A percentile compares a stretch with the other conserved stretches of the same genome.
phyloP scores from a whole-genome alignment of 2,329 filamentous ascomycete genomes.

The Cladosporium colombiae region DNA sequence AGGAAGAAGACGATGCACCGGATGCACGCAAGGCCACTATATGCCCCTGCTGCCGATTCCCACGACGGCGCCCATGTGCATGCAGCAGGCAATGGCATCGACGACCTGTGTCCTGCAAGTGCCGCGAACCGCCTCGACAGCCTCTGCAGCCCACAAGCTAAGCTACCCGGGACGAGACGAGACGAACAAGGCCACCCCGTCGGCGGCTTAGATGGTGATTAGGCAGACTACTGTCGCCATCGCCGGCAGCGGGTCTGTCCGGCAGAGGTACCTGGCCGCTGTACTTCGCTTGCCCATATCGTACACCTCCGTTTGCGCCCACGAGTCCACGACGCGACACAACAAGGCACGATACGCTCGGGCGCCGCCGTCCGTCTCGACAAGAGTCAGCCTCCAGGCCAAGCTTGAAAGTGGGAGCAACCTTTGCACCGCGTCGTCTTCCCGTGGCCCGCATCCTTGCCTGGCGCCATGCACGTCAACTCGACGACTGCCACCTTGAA shows the following conservation, averaged over 20 bases:
- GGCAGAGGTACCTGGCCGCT: background rate
- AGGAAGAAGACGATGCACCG: slow-evolving; percentile 9
- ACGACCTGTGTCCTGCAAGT: background rate
- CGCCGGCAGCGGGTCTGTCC: slow-evolving; percentile 5
- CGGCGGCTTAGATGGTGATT: slow-evolving; percentile 2
- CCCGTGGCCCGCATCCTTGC: slow-evolving; percentile 15
- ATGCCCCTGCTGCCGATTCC: slow-evolving; percentile 13
- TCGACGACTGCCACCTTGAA: slow-evolving; percentile 6
- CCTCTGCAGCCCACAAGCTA: background rate
- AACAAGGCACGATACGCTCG: background rate
- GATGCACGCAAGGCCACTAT: slow-evolving; percentile 19
- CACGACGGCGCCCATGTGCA: slow-evolving; percentile 1
- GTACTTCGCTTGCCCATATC: background rate
- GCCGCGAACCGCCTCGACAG: slow-evolving; percentile 4
- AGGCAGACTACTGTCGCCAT: background rate
- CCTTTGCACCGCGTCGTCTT: slow-evolving; percentile 5
- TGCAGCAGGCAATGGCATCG: slow-evolving; percentile 7
- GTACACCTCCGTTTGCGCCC: background rate
- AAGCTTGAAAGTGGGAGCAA: background rate
- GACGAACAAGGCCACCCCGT: background rate
- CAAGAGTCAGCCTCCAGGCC: background rate
- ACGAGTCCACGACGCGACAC: background rate
- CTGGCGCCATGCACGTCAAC: slow-evolving; percentile 18
- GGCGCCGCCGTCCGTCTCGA: slow-evolving; percentile 15
- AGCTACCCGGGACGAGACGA: slow-evolving; percentile 7